Percentiles rank a stretch among this genome's conserved stretches.
Evolutionary conservation across 305 asterid genomes (phyloP).

Genomic region (Fraxinus sp.): DNA sequence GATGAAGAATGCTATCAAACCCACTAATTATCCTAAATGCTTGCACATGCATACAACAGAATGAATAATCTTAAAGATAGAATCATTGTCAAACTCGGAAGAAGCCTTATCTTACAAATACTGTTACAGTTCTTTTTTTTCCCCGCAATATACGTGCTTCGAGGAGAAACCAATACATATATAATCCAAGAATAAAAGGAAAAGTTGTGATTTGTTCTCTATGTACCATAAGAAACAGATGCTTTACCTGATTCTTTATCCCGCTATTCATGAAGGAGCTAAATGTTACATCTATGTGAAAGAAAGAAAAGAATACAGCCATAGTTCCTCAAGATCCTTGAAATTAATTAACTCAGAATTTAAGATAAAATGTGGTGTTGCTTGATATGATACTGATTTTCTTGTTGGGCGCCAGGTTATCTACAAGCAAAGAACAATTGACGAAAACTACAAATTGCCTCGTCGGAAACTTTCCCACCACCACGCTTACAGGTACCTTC

Average conservation of each 20-base stretch:
- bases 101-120: neutral
- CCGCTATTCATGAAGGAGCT: neutral
- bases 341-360: conserved; percentile 23
- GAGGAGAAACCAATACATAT: neutral
- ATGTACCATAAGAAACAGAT: neutral
- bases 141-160: neutral
- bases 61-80: neutral
- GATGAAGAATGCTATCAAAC: neutral
- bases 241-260: neutral
- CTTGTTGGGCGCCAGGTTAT: conserved; percentile 39
- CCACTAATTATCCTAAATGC: neutral
- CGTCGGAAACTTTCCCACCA: conserved; percentile 6
- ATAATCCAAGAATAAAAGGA: neutral
- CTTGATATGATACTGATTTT: conserved; percentile 35
- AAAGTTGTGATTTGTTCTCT: neutral
- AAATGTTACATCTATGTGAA: neutral
- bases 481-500: conserved; percentile 36
- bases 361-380: conserved; percentile 21
- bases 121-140: neutral
- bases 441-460: conserved; percentile 32
- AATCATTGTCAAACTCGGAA: neutral
- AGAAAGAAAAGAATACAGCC: neutral
- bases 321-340: neutral
- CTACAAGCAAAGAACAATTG: conserved; percentile 39
- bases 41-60: neutral